A percentile compares a stretch with the other conserved stretches of the same genome.
Conservation (phyloP, 176 grass and related monocot species). For the Lolium perenne region DNA sequence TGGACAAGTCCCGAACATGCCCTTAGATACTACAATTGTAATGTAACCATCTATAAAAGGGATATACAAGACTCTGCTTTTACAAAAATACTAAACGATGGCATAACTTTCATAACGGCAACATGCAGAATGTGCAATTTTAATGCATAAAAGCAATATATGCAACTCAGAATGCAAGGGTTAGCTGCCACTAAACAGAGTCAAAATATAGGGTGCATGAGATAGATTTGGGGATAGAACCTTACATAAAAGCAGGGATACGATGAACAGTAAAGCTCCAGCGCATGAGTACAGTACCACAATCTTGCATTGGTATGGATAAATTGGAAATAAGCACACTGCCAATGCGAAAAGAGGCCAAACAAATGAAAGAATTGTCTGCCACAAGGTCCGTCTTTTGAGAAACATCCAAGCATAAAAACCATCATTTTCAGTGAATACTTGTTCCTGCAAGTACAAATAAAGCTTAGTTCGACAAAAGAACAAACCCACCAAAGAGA, state of each 20-base stretch:
- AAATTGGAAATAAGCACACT: slow-evolving; percentile 97
- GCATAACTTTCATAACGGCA: slow-evolving; percentile 4
- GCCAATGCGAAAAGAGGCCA: slow-evolving; percentile 97
- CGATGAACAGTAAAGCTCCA: slow-evolving; percentile 82
- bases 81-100: slow-evolving; percentile 20
- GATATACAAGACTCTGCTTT: slow-evolving; percentile 1
- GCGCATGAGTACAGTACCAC: slow-evolving; percentile 97
- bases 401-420: slow-evolving; percentile 99
- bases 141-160: slow-evolving; percentile 23
- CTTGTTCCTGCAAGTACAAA: slow-evolving; percentile 77
- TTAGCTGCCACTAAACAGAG: not conserved
- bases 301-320: slow-evolving; percentile 99
- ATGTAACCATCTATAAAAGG: not conserved
- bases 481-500: not conserved
- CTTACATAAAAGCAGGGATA: slow-evolving; percentile 87
- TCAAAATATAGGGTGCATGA: not conserved
- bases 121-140: not conserved
- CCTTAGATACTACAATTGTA: not conserved
- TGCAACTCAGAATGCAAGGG: slow-evolving; percentile 1
- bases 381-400: slow-evolving; percentile 93
- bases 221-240: not conserved
- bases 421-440: slow-evolving; percentile 88
- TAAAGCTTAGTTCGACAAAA: slow-evolving; percentile 38
- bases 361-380: slow-evolving; percentile 96
- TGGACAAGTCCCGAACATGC: too few relatives aligned